Evolutionary conservation across 2,329 filamentous ascomycete species (phyloP), one percentile per base, ranked within the genome.

Genomic region (Penicillium fuscoglaucum): DNA sequence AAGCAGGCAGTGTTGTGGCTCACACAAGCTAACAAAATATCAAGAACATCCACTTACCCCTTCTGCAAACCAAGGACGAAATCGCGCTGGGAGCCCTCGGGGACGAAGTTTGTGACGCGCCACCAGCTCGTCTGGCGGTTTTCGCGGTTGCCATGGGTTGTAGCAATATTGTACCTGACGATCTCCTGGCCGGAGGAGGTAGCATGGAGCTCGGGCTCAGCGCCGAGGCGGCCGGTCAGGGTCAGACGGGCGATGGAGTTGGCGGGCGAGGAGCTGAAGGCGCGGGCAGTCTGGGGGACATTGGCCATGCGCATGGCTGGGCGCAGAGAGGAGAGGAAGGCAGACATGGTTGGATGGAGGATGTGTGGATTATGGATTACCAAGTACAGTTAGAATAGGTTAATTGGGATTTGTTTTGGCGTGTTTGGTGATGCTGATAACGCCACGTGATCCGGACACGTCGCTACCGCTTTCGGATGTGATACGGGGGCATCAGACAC

Each of bases 41-140:
- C 52, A 53, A 35, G 39, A 62, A 59, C 2, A n/a, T 13, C 5
- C 21, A 84, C 90, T 74, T 79, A 96, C 90, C 93, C 93, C 82
- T 97, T 98, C 55, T 86, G 86, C 76, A 97, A 77, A 69, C 78
- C 80, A 71, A 90, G 78, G 67, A 96, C 74, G 70, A 84, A 88
- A 62, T 96, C 90, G 70, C 88, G 87, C 73, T 84, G 81, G 50
- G 83, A 76, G n/a, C 74, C 90, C 64, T 90, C 87, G 15, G 80
- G 79, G 52, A 79, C 68, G 74, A 98, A 98, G 78, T 83, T 86
- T 35, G 87, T 82, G 55, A 98, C 82, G 58, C 83, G 83, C 83
- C 96, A 98, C 90, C 90, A 98, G 81, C 88, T 95, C 31, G 89
- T 90, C 72, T 86, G 83, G 71, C 86, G 82, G 76, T 90, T 89